phyloP scores from a whole-genome alignment of 495 filamentous ascomycete genomes.

The Lasiosphaeria miniovina region DNA sequence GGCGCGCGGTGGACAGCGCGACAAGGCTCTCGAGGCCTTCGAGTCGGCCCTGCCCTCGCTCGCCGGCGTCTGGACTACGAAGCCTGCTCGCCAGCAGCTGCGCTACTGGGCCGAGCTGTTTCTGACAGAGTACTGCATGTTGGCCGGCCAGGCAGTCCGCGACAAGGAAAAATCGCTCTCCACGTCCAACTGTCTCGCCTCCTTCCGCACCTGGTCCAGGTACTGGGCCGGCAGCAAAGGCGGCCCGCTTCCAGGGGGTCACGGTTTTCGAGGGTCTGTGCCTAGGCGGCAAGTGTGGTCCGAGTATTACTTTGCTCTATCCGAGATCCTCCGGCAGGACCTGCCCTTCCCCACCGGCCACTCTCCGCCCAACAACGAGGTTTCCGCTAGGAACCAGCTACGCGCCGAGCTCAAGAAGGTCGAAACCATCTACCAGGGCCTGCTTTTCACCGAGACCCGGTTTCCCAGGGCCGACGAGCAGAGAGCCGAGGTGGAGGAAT shows the following conservation, averaged over 20 bases:
- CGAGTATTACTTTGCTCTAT: slow-evolving; percentile 74
- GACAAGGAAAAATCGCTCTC: slow-evolving; percentile 42
- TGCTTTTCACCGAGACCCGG: slow-evolving; percentile 66
- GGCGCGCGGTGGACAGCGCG: slow-evolving; percentile 48
- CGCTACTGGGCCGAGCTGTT: slow-evolving; percentile 76
- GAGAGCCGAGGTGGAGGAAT: slow-evolving; percentile 73
- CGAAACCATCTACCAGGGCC: slow-evolving; percentile 68
- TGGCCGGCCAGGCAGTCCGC: slow-evolving; percentile 56
- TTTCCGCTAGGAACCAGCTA: slow-evolving; percentile 61
- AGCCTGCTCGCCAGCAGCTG: slow-evolving; percentile 54
- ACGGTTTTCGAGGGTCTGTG: slow-evolving; percentile 45
- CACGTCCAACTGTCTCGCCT: slow-evolving; percentile 47
- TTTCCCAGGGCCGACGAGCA: slow-evolving; percentile 80
- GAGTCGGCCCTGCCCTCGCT: slow-evolving; percentile 61
- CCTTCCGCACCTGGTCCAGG: slow-evolving; percentile 62
- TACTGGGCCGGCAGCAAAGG: slow-evolving; percentile 50
- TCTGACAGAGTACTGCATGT: slow-evolving; percentile 66
- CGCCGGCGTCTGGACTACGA: slow-evolving; percentile 39
- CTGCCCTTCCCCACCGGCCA: slow-evolving; percentile 48
- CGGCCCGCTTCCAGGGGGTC: slow-evolving; percentile 37
- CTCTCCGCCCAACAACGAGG: slow-evolving; percentile 34
- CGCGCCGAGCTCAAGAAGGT: slow-evolving; percentile 69
- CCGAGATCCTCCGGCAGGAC: slow-evolving; percentile 56
- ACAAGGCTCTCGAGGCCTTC: slow-evolving; percentile 62
- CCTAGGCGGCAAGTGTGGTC: slow-evolving; percentile 67